phyloP scores from a whole-genome alignment of 129 eudicot genomes.

The Heracleum sosnowskyi region DNA sequence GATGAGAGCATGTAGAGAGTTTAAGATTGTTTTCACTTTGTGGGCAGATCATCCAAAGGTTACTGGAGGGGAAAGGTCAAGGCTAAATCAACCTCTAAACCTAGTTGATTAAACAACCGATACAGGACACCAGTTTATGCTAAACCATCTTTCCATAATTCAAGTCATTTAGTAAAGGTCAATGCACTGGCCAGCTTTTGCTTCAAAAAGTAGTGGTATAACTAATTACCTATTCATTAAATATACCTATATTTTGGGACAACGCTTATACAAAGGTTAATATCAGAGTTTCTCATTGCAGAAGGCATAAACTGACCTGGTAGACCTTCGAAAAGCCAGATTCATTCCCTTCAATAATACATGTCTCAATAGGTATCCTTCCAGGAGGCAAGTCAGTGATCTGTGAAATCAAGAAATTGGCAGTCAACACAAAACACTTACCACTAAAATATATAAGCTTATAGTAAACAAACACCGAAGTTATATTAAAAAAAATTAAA shows the following conservation, averaged over 20 bases:
- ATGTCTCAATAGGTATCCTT: constrained; percentile 73
- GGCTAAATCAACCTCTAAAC: background rate
- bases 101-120: background rate
- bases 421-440: constrained; percentile 7
- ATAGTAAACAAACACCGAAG: background rate
- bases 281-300: background rate
- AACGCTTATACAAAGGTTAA: background rate
- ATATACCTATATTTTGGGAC: background rate
- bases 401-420: constrained; percentile 31
- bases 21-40: background rate
- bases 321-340: constrained; percentile 69
- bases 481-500: background rate
- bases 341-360: constrained; percentile 63
- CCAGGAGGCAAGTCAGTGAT: constrained; percentile 97
- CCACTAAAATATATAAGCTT: background rate
- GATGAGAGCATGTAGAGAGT: background rate
- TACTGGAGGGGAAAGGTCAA: background rate
- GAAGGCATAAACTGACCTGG: constrained; percentile 44
- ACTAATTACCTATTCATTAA: background rate
- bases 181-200: background rate
- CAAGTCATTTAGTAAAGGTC: background rate
- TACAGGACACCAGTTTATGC: background rate
- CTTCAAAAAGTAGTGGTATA: background rate
- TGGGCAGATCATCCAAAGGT: background rate
- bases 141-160: background rate